Evolutionary conservation across 148 eudicot genomes (phyloP).

Genomic region (Cornus florida): DNA sequence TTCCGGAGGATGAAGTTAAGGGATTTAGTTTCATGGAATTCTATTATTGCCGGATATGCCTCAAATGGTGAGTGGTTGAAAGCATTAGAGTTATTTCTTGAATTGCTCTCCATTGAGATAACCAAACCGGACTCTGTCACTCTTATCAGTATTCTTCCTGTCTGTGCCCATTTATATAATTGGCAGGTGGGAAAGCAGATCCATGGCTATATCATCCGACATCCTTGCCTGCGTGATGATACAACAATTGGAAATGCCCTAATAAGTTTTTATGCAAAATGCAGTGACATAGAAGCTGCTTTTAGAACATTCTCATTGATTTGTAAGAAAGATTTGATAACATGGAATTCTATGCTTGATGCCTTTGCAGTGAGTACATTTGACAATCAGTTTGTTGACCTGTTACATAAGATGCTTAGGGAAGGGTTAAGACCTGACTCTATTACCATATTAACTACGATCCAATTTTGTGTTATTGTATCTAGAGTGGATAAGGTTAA

Average conservation of each 20-base stretch:
- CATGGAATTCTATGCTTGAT: conserved; percentile 75
- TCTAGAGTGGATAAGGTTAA: conserved; percentile 44
- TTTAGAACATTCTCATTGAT: conserved; percentile 38
- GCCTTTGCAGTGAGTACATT: conserved; percentile 39
- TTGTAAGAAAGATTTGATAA: conserved; percentile 52
- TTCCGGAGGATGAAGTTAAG: conserved; percentile 46
- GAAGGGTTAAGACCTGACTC: conserved; percentile 56
- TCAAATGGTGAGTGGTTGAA: conserved; percentile 45
- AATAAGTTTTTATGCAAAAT: conserved; percentile 57
- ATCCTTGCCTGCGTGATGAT: conserved; percentile 30
- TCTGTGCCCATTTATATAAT: conserved; percentile 39
- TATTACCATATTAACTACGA: conserved; percentile 49
- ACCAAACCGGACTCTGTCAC: conserved; percentile 49
- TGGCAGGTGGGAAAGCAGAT: conserved; percentile 54
- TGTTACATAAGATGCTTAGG: conserved; percentile 44
- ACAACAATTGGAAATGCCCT: conserved; percentile 57
- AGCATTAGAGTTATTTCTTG: conserved; percentile 51
- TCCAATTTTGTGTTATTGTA: conserved; percentile 47
- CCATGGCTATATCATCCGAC: conserved; percentile 56
- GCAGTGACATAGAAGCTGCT: conserved; percentile 44
- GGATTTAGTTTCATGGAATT: conserved; percentile 75
- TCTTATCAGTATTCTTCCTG: conserved; percentile 60
- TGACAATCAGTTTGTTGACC: conserved; percentile 29
- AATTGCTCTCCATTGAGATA: conserved; percentile 26
- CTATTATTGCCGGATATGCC: conserved; percentile 63